A percentile compares a stretch with the other conserved stretches of the same genome.
phyloP scores from a whole-genome alignment of 768 basidiomycete species.

The Boletales sp. region DNA sequence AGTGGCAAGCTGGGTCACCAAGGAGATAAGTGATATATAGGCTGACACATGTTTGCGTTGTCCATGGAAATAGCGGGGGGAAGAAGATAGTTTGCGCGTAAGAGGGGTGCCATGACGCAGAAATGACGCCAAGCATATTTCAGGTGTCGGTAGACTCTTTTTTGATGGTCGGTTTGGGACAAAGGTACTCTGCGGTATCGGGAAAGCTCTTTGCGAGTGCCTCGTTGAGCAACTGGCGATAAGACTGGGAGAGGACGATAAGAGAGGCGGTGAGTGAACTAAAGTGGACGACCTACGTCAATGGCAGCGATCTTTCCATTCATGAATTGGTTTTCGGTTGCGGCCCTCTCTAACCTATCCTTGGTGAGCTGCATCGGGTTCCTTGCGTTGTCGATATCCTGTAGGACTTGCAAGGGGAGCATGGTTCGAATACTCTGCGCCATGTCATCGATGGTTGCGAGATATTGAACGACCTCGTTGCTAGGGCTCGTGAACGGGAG shows the following conservation, averaged over 20 bases:
- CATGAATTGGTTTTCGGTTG: slow-evolving; percentile 90
- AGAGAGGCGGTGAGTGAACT: not conserved
- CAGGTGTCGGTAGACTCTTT: slow-evolving; percentile 10
- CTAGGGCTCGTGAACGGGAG: slow-evolving; percentile 34
- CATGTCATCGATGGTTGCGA: slow-evolving; percentile 66
- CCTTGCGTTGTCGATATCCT: slow-evolving; percentile 74
- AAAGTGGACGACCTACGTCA: slow-evolving; percentile 48
- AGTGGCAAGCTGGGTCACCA: slow-evolving; percentile 1
- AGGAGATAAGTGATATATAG: slow-evolving; percentile 2
- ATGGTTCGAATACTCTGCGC: slow-evolving; percentile 56
- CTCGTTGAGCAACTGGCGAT: slow-evolving; percentile 62
- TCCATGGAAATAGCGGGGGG: not conserved
- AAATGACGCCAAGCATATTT: not conserved
- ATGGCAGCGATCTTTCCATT: slow-evolving; percentile 84
- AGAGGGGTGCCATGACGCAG: not conserved
- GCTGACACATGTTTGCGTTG: not conserved
- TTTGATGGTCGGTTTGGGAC: slow-evolving; percentile 5
- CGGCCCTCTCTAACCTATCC: slow-evolving; percentile 76
- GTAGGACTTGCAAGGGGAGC: slow-evolving; percentile 72
- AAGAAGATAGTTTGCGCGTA: too few relatives aligned
- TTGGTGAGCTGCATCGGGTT: slow-evolving; percentile 83
- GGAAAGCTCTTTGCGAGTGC: slow-evolving; percentile 72
- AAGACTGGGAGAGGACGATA: slow-evolving; percentile 47
- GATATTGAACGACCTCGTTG: slow-evolving; percentile 71
- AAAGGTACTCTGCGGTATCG: slow-evolving; percentile 36